Evolutionary conservation across 1,139 yeast species (phyloP), one percentile per base, ranked within the genome.

Genomic region (Kazachstania sp.): DNA sequence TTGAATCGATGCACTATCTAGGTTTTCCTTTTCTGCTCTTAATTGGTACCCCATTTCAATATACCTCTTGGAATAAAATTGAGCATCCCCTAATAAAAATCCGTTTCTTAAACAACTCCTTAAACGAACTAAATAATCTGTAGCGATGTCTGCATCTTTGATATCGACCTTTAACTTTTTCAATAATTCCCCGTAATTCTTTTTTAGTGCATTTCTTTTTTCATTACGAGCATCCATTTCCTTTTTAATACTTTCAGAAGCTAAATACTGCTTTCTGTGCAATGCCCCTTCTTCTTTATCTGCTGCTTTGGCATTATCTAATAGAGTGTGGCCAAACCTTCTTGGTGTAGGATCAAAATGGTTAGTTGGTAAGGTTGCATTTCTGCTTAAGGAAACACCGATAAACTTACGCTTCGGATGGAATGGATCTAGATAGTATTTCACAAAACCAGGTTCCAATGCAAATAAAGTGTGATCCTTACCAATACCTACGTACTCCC

Each of bases 391-490:
- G 1, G 95, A 90, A 45, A 92, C 81, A 38, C 98, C 98, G 49
- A 88, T 87, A 61, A 86, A 86, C 64, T 83, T 84, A 66, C 97
- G 79, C 63, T 81, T 78, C 39, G 97, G 97, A 63, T 92, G 98
- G 74, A 90, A 90, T n/a, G 98, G 98, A 70, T 92, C 97, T 54
- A 81, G 72, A 66, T 92, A 92, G 69, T 79, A 92, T 55, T 95
- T 78, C 43, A 92, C 97, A 65, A 73, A 88, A 23, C 98, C 98
- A 2, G 97, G 96, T 62, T 92, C 97, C 41, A 74, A 64, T 2
- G 98, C 97, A 68, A 75, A 88, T 36, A 92, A 78, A 2, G 98
- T 92, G 65, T 90, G 97, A 65, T 92, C 98, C 57, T 79, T 82
- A 54, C 99, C 98, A 54, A 92, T 85, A 18, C 85, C 86, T 26